These are phyloP conservation scores for Jackrogersella multiformis DNA, from an alignment of 495 filamentous ascomycete genomes.

Conservation along the genomic window DNA sequence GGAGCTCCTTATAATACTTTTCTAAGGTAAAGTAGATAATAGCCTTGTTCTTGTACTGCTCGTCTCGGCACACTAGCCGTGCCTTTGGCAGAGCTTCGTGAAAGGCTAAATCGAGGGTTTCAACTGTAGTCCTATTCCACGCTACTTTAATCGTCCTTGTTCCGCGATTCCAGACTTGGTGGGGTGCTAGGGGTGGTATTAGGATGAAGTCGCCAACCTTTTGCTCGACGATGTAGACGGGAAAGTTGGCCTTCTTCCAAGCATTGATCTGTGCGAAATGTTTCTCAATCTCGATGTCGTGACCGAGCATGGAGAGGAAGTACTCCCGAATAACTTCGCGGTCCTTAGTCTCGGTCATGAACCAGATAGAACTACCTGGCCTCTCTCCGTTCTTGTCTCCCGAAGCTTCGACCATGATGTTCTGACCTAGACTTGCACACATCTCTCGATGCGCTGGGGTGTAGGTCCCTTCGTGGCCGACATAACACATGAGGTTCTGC, in stretches of 20 bases:
- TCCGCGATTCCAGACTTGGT: constrained; percentile 98
- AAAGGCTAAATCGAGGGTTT: constrained; percentile 86
- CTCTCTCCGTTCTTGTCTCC: constrained; percentile 73
- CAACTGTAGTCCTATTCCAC: constrained; percentile 96
- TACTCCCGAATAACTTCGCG: constrained; percentile 88
- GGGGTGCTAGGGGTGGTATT: constrained; percentile 93
- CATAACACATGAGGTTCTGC: constrained; percentile 97
- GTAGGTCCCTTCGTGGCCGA: constrained; percentile 97
- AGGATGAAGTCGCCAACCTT: constrained; percentile 93
- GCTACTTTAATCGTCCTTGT: constrained; percentile 95
- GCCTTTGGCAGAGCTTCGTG: constrained; percentile 87
- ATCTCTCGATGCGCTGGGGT: constrained; percentile 97
- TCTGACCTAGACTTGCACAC: constrained; percentile 95
- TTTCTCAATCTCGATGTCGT: constrained; percentile 95
- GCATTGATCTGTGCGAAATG: constrained; percentile 95
- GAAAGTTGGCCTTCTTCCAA: constrained; percentile 92
- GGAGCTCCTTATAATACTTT: constrained; percentile 75
- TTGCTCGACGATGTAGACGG: constrained; percentile 92
- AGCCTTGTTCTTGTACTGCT: constrained; percentile 98
- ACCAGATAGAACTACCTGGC: constrained; percentile 92
- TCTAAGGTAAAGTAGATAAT: constrained; percentile 87
- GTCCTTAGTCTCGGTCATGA: constrained; percentile 95
- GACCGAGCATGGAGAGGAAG: constrained; percentile 87
- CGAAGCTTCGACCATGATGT: constrained; percentile 96
- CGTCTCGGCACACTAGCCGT: constrained; percentile 93